These are phyloP conservation scores for Leersia perrieri DNA, from an alignment of 176 grass and related monocot species.

Conservation along the genomic window DNA sequence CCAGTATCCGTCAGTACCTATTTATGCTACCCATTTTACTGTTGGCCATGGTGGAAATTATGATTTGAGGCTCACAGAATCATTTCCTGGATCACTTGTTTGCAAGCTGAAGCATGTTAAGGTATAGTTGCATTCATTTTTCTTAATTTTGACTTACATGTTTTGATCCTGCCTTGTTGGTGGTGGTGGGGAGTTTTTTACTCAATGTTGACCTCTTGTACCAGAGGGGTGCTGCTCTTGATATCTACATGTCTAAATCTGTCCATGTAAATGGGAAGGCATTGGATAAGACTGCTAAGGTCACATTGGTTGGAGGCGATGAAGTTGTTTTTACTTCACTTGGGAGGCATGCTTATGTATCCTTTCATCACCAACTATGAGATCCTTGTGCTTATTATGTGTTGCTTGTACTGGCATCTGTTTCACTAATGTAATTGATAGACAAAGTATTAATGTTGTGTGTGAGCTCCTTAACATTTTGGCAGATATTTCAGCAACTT, in stretches of 20 bases:
- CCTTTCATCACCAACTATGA: constrained; percentile 40
- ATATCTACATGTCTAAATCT: constrained; percentile 66
- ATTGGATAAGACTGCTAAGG: constrained; percentile 68
- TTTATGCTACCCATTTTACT: constrained; percentile 68
- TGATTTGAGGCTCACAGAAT: constrained; percentile 69
- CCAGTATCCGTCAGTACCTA: constrained; percentile 78
- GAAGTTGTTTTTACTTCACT: constrained; percentile 81
- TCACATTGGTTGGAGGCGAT: constrained; percentile 75
- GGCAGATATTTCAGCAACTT: constrained; percentile 88
- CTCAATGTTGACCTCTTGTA: constrained; percentile 22
- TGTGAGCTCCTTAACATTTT: constrained; percentile 50
- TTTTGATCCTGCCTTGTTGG: constrained; percentile 18
- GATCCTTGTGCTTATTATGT: neutral
- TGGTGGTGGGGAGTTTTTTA: constrained; percentile 1
- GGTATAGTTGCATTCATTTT: constrained; percentile 42
- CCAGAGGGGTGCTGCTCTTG: constrained; percentile 53
- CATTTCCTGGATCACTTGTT: constrained; percentile 51
- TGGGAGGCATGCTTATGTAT: constrained; percentile 88
- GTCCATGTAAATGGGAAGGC: constrained; percentile 89
- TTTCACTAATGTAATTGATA: neutral
- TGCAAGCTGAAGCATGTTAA: constrained; percentile 84
- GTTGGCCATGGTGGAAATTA: constrained; percentile 75
- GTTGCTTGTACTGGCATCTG: neutral
- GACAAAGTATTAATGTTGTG: constrained; percentile 12
- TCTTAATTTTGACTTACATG: neutral